These are phyloP conservation scores for Eimeria maxima DNA, from an alignment of 169 alveolate species.

Conservation along the genomic window DNA sequence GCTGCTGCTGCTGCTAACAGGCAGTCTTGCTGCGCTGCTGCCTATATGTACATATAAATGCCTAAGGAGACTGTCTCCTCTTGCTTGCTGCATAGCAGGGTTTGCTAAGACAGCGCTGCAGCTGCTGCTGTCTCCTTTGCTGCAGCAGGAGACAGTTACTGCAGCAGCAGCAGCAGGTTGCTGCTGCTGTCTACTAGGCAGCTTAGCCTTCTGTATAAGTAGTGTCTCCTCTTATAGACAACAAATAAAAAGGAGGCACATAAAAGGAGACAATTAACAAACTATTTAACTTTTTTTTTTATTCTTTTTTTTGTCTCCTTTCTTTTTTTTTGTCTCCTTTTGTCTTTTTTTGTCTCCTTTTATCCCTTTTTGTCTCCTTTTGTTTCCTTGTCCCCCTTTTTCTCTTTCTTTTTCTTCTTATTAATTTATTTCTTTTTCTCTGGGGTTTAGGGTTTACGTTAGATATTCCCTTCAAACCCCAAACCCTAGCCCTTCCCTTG, in stretches of 20 bases:
- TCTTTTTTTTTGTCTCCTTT: no score
- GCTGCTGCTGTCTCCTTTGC: constrained; percentile 64
- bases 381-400: no score
- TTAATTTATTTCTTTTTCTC: not conserved
- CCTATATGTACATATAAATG: constrained; percentile 63
- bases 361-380: no score
- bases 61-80: constrained; percentile 65
- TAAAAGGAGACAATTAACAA: no score
- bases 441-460: no score
- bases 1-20: constrained; percentile 46
- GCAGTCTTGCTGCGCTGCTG: constrained; percentile 66
- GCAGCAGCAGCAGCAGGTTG: not conserved
- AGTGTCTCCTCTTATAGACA: not conserved
- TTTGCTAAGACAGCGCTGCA: constrained; percentile 44
- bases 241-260: no score
- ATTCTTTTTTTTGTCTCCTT: no score
- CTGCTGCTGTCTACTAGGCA: not conserved
- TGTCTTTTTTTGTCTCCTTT: no score
- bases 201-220: not conserved
- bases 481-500: not conserved
- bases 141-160: constrained; percentile 11
- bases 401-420: no score
- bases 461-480: constrained; percentile 10
- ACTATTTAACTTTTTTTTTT: no score
- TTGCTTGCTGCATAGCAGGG: constrained; percentile 69